Base-by-base conservation (phyloP, 192 early-diverging fungal genomes). In the Coemansia sp. region DNA sequence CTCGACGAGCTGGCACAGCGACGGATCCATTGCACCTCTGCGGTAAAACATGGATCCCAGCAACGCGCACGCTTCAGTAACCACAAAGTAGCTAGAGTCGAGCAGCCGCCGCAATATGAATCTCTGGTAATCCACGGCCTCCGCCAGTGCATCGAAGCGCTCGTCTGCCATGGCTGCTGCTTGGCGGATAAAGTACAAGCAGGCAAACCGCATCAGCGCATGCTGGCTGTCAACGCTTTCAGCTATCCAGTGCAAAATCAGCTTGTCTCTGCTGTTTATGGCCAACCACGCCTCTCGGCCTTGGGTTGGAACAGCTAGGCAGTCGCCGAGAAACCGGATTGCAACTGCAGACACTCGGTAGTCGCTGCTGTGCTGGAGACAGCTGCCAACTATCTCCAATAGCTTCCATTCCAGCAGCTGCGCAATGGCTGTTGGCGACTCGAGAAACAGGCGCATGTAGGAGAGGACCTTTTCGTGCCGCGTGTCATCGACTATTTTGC, bases 401-500 rank as follows among this genome's bases (percentile, higher is more conserved):
- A 42, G 31, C 20, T 63, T 31, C 79, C 79, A 81, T 14, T 36
- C 62, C 7, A 63, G 17, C 40, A 82, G 74, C 37, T 57, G 46
- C 22, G 19, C 37, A 0, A 62, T 64, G 3, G 67, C 64, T 4
- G 14, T 27, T 29, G 66, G 45, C 7, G 57, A 54, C 2, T n/a
- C 41, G 27, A 84, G 76, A 22, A 70, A 78, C 12, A 76, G 64
- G 12, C 60, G 56, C 71, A 92, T 71, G 60, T 89, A 89, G 0
- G 90, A 87, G 24, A 93, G 82, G 12, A 93, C 86, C 71, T 90
- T 90, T 72, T 93, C 91, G 72, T 93, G 87, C 15, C 89, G 75
- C 3, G 91, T 89, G 51, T 90, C 91, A 67, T 93, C 91, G 11
- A 91, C 87, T 53, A 93, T 91, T 22, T 86, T 79, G 29, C 74